Evolutionary conservation across 768 basidiomycete genomes (phyloP), one percentile per base, ranked within the genome.

Genomic region (Podaxis pistillaris): DNA sequence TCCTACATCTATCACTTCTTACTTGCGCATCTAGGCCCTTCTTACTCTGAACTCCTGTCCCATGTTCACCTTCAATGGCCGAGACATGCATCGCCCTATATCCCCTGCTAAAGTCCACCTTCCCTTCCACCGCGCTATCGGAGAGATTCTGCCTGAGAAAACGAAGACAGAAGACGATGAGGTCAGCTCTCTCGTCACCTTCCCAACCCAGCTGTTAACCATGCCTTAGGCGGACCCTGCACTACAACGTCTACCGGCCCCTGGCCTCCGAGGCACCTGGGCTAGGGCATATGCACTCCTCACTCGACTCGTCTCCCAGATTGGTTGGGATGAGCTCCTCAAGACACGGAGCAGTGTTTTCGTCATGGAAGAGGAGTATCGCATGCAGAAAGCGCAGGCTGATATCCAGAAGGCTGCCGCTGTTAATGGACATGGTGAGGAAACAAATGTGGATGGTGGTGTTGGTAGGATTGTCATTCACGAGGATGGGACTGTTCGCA

Each of bases 361-460:
- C 74, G 97, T 99, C 44, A 99, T 99, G 97, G 97, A 98, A 73
- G 96, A 99, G 72, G 97, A 99, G 73, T 99, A 99, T 72, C 85
- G 97, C 40, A 91, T 93, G 87, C 96, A 98, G 78, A 98, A 98
- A 72, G 89, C 91, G 1, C 86, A 91, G 4, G 78, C 72, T 1
- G 93, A 95, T 30, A 79, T 90, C n/a, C 78, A 81, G 53, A 72
- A 78, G 55, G 72, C 65, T n/a, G 66, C 69, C n/a, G 63, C 64
- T 4, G 67, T 73, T 9, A 73, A 73, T 44, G 67, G 65, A 64
- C 47, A 60, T 58, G 70, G 55, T 63, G 41, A 63, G 49, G 50
- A 63, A 36, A 56, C 63, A 30, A 36, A 68, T 36, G 69, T 66
- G n/a, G 77, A 78, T 12, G 70, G 69, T 52, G 75, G 75, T 57